A percentile compares a stretch with the other conserved stretches of the same genome.
phyloP scores from a whole-genome alignment of 2,329 filamentous ascomycete genomes.

The Neonectria faginata region DNA sequence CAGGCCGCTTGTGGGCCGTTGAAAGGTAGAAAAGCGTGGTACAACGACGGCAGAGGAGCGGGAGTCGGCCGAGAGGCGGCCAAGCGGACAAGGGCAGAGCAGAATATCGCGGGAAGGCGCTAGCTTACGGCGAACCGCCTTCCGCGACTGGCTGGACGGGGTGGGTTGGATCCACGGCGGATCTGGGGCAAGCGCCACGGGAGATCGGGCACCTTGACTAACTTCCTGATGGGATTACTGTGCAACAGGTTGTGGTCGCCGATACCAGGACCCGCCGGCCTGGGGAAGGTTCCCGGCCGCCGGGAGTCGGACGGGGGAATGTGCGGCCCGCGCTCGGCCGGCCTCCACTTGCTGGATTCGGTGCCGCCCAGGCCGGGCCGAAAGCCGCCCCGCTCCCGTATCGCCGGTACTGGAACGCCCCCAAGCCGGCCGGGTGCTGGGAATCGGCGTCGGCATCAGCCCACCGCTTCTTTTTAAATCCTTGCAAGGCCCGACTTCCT shows the following conservation, averaged over 20 bases:
- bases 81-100: not conserved
- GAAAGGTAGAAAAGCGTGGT: conserved; percentile 1
- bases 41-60: conserved; percentile 2
- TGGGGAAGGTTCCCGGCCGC: not conserved
- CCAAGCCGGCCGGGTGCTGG: conserved; percentile 17
- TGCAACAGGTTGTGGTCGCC: not conserved
- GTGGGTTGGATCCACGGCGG: conserved; percentile 2
- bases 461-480: not conserved
- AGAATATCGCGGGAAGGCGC: conserved; percentile 18
- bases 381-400: conserved; percentile 35
- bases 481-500: conserved; percentile 9
- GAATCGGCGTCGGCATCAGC: conserved; percentile 18
- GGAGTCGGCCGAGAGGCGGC: conserved; percentile 28
- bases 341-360: conserved; percentile 20
- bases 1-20: conserved; percentile 17
- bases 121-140: not conserved
- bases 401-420: conserved; percentile 15
- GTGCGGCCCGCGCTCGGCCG: conserved; percentile 15
- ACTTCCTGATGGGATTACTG: not conserved
- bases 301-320: conserved; percentile 31
- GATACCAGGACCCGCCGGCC: not conserved
- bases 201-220: conserved; percentile 9
- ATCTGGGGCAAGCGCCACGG: conserved; percentile 6
- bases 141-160: conserved; percentile 22
- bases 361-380: conserved; percentile 29